A percentile compares a stretch with the other conserved stretches of the same genome.
These are phyloP conservation scores for Colletotrichum euphorbiae DNA, from an alignment of 2,329 filamentous ascomycete genomes.

Conservation along the genomic window DNA sequence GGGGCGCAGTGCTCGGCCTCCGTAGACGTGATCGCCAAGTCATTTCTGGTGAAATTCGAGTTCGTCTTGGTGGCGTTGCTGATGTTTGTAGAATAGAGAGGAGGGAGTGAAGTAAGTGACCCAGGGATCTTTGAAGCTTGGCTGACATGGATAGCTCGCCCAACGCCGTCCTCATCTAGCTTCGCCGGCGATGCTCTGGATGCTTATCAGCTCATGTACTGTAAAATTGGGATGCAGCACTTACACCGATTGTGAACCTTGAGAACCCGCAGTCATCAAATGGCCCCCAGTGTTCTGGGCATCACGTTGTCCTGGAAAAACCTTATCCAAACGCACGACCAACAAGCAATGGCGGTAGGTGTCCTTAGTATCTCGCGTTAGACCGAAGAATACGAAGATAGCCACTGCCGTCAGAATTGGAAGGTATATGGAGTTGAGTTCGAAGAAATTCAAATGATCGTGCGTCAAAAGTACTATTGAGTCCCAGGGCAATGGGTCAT, in stretches of 20 bases:
- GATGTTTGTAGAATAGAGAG: background rate
- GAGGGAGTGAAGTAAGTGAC: background rate
- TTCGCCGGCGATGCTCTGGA: slow-evolving; percentile 1
- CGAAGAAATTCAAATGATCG: slow-evolving; percentile 51
- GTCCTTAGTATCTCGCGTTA: slow-evolving; percentile 64
- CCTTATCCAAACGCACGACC: slow-evolving; percentile 54
- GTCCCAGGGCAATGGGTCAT: slow-evolving; percentile 56
- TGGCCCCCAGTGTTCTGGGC: slow-evolving; percentile 41
- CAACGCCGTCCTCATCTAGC: background rate
- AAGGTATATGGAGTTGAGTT: slow-evolving; percentile 62
- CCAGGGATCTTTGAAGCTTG: background rate
- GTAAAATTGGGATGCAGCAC: background rate
- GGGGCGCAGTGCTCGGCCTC: background rate
- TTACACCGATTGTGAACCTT: slow-evolving; percentile 7
- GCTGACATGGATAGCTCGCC: background rate
- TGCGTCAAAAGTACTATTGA: slow-evolving; percentile 60
- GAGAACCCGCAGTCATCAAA: slow-evolving; percentile 2
- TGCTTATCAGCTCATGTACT: background rate
- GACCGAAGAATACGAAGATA: slow-evolving; percentile 67
- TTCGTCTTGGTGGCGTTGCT: too few species aligned
- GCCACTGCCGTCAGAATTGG: slow-evolving; percentile 59
- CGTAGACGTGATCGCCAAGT: background rate
- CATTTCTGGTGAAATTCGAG: background rate
- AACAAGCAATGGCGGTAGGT: slow-evolving; percentile 58
- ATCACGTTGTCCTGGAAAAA: slow-evolving; percentile 56